Conservation (phyloP, 1,284 basidiomycete species). For the Trametes pubescens region DNA sequence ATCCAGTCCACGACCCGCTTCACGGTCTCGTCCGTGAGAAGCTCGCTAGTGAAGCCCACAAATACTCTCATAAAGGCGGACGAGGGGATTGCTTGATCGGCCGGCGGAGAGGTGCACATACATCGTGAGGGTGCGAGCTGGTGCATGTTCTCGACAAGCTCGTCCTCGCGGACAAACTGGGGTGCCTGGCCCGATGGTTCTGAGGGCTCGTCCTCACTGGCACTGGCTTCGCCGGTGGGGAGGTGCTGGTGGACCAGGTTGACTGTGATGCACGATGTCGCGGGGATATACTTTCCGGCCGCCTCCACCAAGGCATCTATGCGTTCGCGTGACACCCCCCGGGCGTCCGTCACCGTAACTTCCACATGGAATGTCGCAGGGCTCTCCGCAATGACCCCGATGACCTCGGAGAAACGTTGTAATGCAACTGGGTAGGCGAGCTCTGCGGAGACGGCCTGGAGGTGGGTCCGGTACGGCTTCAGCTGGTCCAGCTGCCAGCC, state of each 20-base stretch:
- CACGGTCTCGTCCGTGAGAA: not conserved
- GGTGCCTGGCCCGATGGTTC: no score
- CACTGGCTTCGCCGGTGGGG: no score
- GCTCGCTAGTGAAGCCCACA: not conserved
- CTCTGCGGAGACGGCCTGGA: not conserved
- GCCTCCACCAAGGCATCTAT: no score
- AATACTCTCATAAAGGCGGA: not conserved
- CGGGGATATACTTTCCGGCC: no score
- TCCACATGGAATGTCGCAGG: not conserved
- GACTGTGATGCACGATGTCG: no score
- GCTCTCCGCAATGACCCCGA: not conserved
- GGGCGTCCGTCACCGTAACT: not conserved
- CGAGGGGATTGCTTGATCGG: not conserved
- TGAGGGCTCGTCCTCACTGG: no score
- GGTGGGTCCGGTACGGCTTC: not conserved
- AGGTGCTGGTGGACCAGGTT: not conserved
- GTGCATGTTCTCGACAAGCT: not conserved
- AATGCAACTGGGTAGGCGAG: not conserved
- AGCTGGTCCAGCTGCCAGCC: not conserved
- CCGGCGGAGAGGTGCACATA: not conserved
- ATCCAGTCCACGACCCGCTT: not conserved
- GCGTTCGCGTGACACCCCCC: no score
- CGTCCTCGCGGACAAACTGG: not conserved
- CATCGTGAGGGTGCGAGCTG: not conserved
- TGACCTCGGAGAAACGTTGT: not conserved